Evolutionary conservation across 345 rosid genomes (phyloP).

Genomic region (Arabidopsis suecica): DNA sequence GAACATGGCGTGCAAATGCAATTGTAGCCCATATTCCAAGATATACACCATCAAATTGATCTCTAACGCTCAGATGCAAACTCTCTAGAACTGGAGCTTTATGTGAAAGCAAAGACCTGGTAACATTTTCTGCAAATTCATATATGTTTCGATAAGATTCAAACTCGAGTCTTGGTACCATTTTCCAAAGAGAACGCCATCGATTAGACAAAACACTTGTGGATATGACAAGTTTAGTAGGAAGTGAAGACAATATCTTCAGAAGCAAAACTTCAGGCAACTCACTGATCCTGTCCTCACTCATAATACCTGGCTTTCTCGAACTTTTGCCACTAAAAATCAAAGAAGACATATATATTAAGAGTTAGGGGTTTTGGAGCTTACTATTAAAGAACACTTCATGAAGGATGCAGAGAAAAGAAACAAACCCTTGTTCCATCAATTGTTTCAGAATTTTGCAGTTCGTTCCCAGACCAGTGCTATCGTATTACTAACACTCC

Average conservation of each 20-base stretch:
- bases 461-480: background rate
- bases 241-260: slow-evolving; percentile 7
- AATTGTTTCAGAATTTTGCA: background rate
- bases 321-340: background rate
- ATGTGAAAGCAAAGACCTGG: background rate
- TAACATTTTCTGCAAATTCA: background rate
- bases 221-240: background rate
- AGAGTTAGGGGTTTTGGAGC: background rate
- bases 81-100: background rate
- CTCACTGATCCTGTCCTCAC: background rate
- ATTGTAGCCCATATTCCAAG: background rate
- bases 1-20: slow-evolving; percentile 18
- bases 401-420: background rate
- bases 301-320: background rate
- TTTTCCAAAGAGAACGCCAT: slow-evolving; percentile 23
- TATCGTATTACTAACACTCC: background rate
- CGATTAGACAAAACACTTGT: slow-evolving; percentile 20
- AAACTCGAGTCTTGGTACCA: slow-evolving; percentile 2
- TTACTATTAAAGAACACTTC: background rate
- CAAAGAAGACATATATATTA: background rate
- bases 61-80: background rate
- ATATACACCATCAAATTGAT: background rate
- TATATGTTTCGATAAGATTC: background rate
- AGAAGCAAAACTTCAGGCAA: background rate
- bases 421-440: background rate